Conservation (phyloP, 2,329 filamentous ascomycete species). For the Neonectria coccinea region DNA sequence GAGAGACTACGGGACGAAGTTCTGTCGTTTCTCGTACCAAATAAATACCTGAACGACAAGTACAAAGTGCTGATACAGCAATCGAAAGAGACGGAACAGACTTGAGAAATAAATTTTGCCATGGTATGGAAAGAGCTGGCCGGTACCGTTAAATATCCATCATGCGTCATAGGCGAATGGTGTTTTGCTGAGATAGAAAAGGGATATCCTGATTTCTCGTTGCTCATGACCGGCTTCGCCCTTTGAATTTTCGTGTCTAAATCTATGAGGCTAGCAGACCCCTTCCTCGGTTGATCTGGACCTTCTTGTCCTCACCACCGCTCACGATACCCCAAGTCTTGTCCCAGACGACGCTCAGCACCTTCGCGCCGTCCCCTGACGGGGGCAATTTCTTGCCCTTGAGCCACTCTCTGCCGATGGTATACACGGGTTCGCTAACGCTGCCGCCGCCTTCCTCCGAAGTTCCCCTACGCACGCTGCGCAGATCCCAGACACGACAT, state of each 20-base stretch:
- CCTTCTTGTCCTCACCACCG: slow-evolving; percentile 90
- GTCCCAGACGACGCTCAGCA: slow-evolving; percentile 91
- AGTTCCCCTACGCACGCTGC: slow-evolving; percentile 71
- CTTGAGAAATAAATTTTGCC: not conserved
- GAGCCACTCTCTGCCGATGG: slow-evolving; percentile 79
- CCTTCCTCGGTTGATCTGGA: slow-evolving; percentile 86
- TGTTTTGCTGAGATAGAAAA: slow-evolving; percentile 18
- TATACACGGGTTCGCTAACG: slow-evolving; percentile 79
- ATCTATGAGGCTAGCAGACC: slow-evolving; percentile 58
- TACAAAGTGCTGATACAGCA: slow-evolving; percentile 46
- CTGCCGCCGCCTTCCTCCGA: slow-evolving; percentile 71
- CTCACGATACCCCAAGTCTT: slow-evolving; percentile 88
- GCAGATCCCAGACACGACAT: slow-evolving; percentile 92
- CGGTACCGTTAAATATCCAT: not conserved
- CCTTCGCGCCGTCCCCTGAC: slow-evolving; percentile 87
- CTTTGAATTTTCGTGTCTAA: slow-evolving; percentile 30
- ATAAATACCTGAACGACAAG: slow-evolving; percentile 24
- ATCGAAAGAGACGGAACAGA: slow-evolving; percentile 12
- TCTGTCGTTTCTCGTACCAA: slow-evolving; percentile 50
- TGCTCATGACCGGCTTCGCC: slow-evolving; percentile 32
- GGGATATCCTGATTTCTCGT: slow-evolving; percentile 24
- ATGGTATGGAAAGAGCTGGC: not conserved
- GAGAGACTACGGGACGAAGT: slow-evolving; percentile 60
- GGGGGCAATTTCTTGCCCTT: slow-evolving; percentile 72
- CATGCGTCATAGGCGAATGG: not conserved